A percentile compares a stretch with the other conserved stretches of the same genome.
These are phyloP conservation scores for Wickerhamomyces alni DNA, from an alignment of 805 yeast genomes.

Conservation along the genomic window DNA sequence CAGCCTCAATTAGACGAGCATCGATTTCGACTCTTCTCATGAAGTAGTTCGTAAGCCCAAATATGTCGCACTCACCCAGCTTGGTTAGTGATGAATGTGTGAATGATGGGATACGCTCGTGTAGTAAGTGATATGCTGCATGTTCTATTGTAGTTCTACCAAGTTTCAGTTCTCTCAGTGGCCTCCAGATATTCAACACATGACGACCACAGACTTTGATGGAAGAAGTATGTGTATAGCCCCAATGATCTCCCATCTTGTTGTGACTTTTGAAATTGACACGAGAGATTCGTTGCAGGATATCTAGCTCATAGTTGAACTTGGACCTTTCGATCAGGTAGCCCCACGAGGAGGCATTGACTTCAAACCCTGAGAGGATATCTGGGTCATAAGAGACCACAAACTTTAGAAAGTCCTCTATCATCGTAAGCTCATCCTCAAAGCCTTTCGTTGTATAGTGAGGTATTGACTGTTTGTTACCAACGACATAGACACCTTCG, in stretches of 20 bases:
- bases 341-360: constrained; percentile 84
- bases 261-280: constrained; percentile 42
- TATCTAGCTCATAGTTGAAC: constrained; percentile 39
- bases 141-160: constrained; percentile 73
- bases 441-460: constrained; percentile 23
- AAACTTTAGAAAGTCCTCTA: constrained; percentile 46
- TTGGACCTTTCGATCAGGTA: constrained; percentile 65
- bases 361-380: constrained; percentile 78
- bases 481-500: constrained; percentile 32
- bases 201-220: constrained; percentile 75
- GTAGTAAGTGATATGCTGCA: constrained; percentile 61
- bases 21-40: constrained; percentile 38
- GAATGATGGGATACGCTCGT: constrained; percentile 61
- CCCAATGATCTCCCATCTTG: constrained; percentile 69
- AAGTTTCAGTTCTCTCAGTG: constrained; percentile 58
- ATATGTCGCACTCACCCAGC: constrained; percentile 33
- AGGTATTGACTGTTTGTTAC: constrained; percentile 10
- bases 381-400: constrained; percentile 78
- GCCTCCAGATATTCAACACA: constrained; percentile 79
- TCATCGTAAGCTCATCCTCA: constrained; percentile 51
- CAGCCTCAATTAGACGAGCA: constrained; percentile 35
- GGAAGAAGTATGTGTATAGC: constrained; percentile 70
- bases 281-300: constrained; percentile 58
- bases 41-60: constrained; percentile 41
- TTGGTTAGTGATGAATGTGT: constrained; percentile 40